A percentile compares a stretch with the other conserved stretches of the same genome.
These are phyloP conservation scores for Diplogelasinospora grovesii DNA, from an alignment of 495 filamentous ascomycete species.

Conservation along the genomic window DNA sequence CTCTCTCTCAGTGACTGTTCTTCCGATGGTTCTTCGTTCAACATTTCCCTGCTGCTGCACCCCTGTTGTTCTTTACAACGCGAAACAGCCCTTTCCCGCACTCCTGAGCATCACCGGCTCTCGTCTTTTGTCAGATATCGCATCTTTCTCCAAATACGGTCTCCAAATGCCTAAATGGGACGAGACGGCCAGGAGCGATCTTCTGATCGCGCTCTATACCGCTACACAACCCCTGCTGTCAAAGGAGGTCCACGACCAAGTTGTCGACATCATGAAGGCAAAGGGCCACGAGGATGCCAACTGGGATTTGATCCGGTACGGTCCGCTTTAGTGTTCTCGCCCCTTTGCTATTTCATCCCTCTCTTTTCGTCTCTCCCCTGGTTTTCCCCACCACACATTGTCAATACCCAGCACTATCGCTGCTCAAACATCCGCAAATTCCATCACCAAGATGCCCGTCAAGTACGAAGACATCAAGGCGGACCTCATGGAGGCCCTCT, in stretches of 20 bases:
- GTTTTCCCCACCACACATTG: too few relatives aligned
- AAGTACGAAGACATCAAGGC: constrained; percentile 23
- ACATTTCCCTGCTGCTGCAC: not conserved
- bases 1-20: not conserved
- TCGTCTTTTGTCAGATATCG: not conserved
- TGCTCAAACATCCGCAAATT: too few relatives aligned
- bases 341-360: too few relatives aligned
- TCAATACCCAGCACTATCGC: too few relatives aligned
- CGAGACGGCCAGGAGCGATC: constrained; percentile 5
- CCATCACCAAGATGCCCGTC: too few relatives aligned
- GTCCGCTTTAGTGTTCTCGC: not conserved
- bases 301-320: constrained; percentile 18
- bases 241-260: constrained; percentile 1
- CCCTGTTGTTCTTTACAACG: not conserved
- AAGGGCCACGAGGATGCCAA: constrained; percentile 7
- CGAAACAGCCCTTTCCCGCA: not conserved
- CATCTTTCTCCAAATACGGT: not conserved
- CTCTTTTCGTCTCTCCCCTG: too few relatives aligned
- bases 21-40: not conserved
- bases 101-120: not conserved
- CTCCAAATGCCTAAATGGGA: constrained; percentile 17
- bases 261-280: not conserved
- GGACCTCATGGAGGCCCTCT: constrained; percentile 24
- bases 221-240: not conserved
- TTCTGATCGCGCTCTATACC: constrained; percentile 4